Evolutionary conservation across 129 eudicot genomes (phyloP), one percentile per base, ranked within the genome.

Genomic region (Smallanthus sonchifolius): DNA sequence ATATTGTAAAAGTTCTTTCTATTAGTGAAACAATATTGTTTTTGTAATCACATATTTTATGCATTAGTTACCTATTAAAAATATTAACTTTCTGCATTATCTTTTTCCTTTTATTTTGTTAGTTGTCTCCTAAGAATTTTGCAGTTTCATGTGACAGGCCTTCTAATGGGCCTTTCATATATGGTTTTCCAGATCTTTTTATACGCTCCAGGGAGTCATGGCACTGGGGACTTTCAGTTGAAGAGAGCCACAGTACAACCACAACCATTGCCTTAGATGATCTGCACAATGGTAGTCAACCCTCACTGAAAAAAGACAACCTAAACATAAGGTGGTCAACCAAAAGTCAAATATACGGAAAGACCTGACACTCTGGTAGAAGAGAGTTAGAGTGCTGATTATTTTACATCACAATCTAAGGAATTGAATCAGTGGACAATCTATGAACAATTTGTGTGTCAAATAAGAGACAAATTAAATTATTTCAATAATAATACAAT

Each of bases 151-250:
- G 71, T 71, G 83, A 84, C 64, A 84, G 80, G 75, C 68, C 42
- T 63, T 39, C 72, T 71, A 77, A 84, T 62, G 96, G 91, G 70
- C 88, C 94, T 68, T 95, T 95, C 70, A 88, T 88, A 42, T 88
- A 80, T 75, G 92, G 96, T 75, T 89, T 86, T 69, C 54, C 86
- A 61, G 97, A 95, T 84, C 97, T 61, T 77, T 91, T 95, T 77
- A 85, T 85, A 75, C 96, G 97, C 45, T 91, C 86, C n/a, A 96
- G 96, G 55, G 99, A 91, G 80, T 85, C 97, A 42, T 91, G 91
- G 97, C 88, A 83, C 24, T 90, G 95, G 88, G 80, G 81, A 81
- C 76, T 93, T 72, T 89, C 88, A 72, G 79, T 81, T 70, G 92
- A 94, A 76, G 90, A 78, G 65, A 84, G 77, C 47, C 68, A 61